These are phyloP conservation scores for Rhizomucor miehei DNA, from an alignment of 371 early-diverging fungal genomes.

Conservation along the genomic window DNA sequence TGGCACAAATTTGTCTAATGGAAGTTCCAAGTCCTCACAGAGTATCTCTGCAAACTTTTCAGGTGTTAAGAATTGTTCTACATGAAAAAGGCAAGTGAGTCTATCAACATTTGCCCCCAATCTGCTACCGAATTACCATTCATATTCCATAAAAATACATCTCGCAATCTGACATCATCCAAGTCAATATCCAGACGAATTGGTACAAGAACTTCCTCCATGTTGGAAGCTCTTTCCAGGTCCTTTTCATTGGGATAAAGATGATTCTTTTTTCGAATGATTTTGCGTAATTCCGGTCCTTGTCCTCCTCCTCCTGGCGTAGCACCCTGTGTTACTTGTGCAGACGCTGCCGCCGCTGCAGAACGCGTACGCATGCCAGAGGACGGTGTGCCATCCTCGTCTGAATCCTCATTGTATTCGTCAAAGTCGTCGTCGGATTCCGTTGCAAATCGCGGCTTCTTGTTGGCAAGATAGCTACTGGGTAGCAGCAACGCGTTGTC, in stretches of 20 bases:
- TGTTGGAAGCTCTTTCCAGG: slow-evolving; percentile 55
- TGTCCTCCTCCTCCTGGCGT: slow-evolving; percentile 9
- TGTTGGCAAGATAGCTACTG: slow-evolving; percentile 29
- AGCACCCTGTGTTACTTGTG: slow-evolving; percentile 1
- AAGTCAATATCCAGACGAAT: slow-evolving; percentile 81
- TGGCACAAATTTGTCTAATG: slow-evolving; percentile 50
- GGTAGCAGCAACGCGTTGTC: slow-evolving; percentile 46
- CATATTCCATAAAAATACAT: slow-evolving; percentile 84
- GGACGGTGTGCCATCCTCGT: slow-evolving; percentile 23
- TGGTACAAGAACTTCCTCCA: slow-evolving; percentile 68
- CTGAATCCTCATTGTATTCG: slow-evolving; percentile 30
- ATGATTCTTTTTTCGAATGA: slow-evolving; percentile 34
- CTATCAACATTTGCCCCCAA: not conserved
- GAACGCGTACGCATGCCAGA: slow-evolving; percentile 17
- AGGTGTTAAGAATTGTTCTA: slow-evolving; percentile 83
- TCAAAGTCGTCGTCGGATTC: slow-evolving; percentile 35
- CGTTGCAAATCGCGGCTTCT: slow-evolving; percentile 27
- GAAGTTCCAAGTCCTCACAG: slow-evolving; percentile 78
- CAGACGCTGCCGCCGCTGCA: slow-evolving; percentile 7
- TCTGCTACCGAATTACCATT: slow-evolving; percentile 54
- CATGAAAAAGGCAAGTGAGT: not conserved
- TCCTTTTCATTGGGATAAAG: slow-evolving; percentile 20
- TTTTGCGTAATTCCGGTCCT: slow-evolving; percentile 17
- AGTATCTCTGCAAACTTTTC: slow-evolving; percentile 90
- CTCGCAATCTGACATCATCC: slow-evolving; percentile 71